Base-by-base conservation (phyloP, 176 grass and related monocot genomes). In the Triticum urartu region DNA sequence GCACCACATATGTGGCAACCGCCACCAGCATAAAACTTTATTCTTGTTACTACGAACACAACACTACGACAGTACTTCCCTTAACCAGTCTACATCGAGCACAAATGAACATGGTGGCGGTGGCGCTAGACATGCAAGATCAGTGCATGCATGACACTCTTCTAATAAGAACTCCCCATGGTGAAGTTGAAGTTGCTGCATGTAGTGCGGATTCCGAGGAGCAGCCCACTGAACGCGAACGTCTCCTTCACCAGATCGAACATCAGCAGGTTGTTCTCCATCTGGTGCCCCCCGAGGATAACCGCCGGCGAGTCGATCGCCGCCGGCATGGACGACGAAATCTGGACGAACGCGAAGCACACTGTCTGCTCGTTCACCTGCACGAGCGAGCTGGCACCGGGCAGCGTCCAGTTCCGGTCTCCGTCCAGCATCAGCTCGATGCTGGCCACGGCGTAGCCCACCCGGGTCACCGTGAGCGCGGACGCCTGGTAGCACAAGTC, bases 171-270 rank as follows among this genome's bases (percentile, higher is more conserved):
- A 25, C 34, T 79, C 1, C 54, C 76, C 20, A 79, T 63, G 56
- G 39, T 77, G 75, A 88, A 88, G 70, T 87, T 75, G 68, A 82
- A 87, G 74, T 83, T 84, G 62, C 72, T 74, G 21, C 87, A 84
- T 1, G 17, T 47, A 0, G 81, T 79, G 71, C 34, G 5, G 40
- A 15, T 26, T 2, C 60, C 70, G 11, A 62, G 10, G 6, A 84
- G 81, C 22, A 64, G 20, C 3, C 36, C 64, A 30, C 54, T 59
- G 54, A 59, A 59, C 18, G 54, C 54, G 54, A 59, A 59, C 7
- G 54, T 59, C 18, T 59, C 54, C 54, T 59, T 58, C 54, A 17
- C 48, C 17, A 59, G 54, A 3, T 90, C 70, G 35, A 90, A 86
- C 83, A 72, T 7, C 79, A 90, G 5, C 45, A 83, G 63, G 63